These are phyloP conservation scores for Viridothelium virens DNA, from an alignment of 495 filamentous ascomycete genomes.

Conservation along the genomic window DNA sequence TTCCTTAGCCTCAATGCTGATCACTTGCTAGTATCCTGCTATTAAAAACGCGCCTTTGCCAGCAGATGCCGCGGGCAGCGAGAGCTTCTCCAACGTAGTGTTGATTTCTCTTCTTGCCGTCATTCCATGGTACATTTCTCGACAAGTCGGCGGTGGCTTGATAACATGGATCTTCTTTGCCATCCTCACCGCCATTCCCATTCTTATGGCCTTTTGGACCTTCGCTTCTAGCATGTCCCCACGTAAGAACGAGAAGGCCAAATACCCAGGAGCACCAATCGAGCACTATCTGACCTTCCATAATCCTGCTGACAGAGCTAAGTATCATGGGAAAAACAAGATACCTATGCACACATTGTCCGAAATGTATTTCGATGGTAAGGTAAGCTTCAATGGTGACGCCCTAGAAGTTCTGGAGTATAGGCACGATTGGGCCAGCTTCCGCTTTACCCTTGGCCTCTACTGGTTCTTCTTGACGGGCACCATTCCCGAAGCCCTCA, in stretches of 20 bases:
- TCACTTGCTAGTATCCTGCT: slow-evolving; percentile 52
- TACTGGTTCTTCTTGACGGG: slow-evolving; percentile 64
- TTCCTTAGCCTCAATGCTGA: slow-evolving; percentile 7
- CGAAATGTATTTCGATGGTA: slow-evolving; percentile 81
- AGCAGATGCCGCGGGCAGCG: slow-evolving; percentile 62
- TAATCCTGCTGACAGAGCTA: slow-evolving; percentile 59
- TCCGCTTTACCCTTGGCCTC: slow-evolving; percentile 63
- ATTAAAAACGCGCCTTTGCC: slow-evolving; percentile 78
- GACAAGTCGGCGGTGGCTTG: slow-evolving; percentile 61
- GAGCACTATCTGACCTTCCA: slow-evolving; percentile 83
- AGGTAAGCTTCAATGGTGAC: slow-evolving; percentile 82
- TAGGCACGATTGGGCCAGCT: slow-evolving; percentile 81
- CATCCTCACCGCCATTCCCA: slow-evolving; percentile 55
- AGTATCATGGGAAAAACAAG: slow-evolving; percentile 68
- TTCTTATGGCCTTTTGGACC: slow-evolving; percentile 67
- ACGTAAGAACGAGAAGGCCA: slow-evolving; percentile 71
- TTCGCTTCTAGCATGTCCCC: slow-evolving; percentile 57
- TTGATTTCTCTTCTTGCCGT: slow-evolving; percentile 51
- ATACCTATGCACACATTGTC: slow-evolving; percentile 83
- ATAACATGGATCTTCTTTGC: slow-evolving; percentile 67
- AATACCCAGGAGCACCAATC: slow-evolving; percentile 65
- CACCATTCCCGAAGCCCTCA: slow-evolving; percentile 67
- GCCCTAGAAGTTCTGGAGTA: slow-evolving; percentile 71
- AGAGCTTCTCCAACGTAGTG: slow-evolving; percentile 60
- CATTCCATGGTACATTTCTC: slow-evolving; percentile 60